These are phyloP conservation scores for Nakazawaea ernobii DNA, from an alignment of 805 yeast genomes.

Conservation along the genomic window DNA sequence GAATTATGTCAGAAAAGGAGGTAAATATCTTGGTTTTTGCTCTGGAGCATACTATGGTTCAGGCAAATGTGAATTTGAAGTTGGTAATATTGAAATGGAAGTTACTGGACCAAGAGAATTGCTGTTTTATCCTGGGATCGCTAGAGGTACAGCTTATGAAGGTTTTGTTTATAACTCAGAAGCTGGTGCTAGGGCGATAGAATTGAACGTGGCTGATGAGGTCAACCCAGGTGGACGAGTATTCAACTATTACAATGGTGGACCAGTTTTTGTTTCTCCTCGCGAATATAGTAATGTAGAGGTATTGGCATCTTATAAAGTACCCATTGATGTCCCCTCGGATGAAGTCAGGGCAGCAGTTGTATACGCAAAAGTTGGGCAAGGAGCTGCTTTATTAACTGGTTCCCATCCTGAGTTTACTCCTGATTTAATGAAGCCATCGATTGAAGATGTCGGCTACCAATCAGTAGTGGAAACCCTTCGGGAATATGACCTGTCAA, in stretches of 20 bases:
- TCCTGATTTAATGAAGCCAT: slow-evolving; percentile 39
- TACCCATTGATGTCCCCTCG: slow-evolving; percentile 44
- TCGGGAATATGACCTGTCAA: slow-evolving; percentile 33
- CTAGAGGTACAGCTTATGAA: slow-evolving; percentile 72
- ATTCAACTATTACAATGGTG: slow-evolving; percentile 76
- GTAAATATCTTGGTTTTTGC: slow-evolving; percentile 81
- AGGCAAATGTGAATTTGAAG: slow-evolving; percentile 74
- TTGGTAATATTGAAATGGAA: slow-evolving; percentile 62
- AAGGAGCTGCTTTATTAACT: slow-evolving; percentile 68
- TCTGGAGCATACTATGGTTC: slow-evolving; percentile 93
- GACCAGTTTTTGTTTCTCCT: slow-evolving; percentile 79
- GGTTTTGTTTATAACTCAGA: slow-evolving; percentile 82
- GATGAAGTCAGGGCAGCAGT: slow-evolving; percentile 58
- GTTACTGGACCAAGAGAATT: slow-evolving; percentile 85
- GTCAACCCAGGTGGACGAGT: slow-evolving; percentile 23
- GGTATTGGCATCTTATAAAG: slow-evolving; percentile 65
- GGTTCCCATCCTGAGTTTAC: slow-evolving; percentile 92
- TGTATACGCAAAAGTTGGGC: slow-evolving; percentile 59
- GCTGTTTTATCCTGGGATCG: slow-evolving; percentile 73
- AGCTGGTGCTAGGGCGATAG: slow-evolving; percentile 63
- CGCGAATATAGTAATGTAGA: slow-evolving; percentile 54
- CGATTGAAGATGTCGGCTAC: slow-evolving; percentile 24
- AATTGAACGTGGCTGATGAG: slow-evolving; percentile 29
- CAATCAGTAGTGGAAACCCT: slow-evolving; percentile 34
- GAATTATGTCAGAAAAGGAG: slow-evolving; percentile 72